A percentile compares a stretch with the other conserved stretches of the same genome.
phyloP scores from a whole-genome alignment of 2,329 filamentous ascomycete species.

The Mycosphaerella sp. region DNA sequence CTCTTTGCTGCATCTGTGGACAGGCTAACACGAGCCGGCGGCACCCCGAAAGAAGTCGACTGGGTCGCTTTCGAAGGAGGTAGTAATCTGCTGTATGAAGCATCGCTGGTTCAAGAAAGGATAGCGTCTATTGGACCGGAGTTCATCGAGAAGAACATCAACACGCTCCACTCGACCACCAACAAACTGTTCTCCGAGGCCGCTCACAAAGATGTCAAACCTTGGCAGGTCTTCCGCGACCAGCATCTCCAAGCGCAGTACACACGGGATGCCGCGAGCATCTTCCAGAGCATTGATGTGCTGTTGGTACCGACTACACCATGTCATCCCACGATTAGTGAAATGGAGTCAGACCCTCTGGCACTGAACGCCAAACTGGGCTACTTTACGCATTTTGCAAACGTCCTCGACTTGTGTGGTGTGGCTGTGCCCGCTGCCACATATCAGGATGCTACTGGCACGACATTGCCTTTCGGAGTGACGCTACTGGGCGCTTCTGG shows the following conservation, averaged over 20 bases:
- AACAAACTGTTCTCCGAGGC: slow-evolving; percentile 41
- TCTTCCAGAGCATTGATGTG: slow-evolving; percentile 41
- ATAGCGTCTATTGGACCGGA: slow-evolving; percentile 40
- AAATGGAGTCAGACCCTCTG: slow-evolving; percentile 49
- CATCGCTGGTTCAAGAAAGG: slow-evolving; percentile 53
- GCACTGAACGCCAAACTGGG: slow-evolving; percentile 49
- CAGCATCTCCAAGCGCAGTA: slow-evolving; percentile 42
- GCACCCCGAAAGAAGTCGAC: slow-evolving; percentile 40
- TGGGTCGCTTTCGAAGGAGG: slow-evolving; percentile 48
- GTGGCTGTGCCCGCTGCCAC: slow-evolving; percentile 48
- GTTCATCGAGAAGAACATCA: slow-evolving; percentile 36
- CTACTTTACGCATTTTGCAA: slow-evolving; percentile 55
- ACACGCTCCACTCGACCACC: slow-evolving; percentile 45
- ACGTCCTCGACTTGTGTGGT: slow-evolving; percentile 53
- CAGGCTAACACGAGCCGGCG: slow-evolving; percentile 38
- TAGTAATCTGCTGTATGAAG: slow-evolving; percentile 51
- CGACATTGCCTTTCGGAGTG: slow-evolving; percentile 37
- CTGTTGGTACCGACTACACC: slow-evolving; percentile 51
- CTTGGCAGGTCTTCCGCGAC: slow-evolving; percentile 46
- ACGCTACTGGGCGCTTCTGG: slow-evolving; percentile 37
- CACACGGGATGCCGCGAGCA: slow-evolving; percentile 38
- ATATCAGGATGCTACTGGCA: slow-evolving; percentile 27
- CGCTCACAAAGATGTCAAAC: slow-evolving; percentile 35
- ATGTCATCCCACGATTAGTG: slow-evolving; percentile 45
- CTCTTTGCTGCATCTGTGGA: slow-evolving; percentile 41